Conservation (phyloP, 148 eudicot genomes). For the Fagopyrum esculentum region DNA sequence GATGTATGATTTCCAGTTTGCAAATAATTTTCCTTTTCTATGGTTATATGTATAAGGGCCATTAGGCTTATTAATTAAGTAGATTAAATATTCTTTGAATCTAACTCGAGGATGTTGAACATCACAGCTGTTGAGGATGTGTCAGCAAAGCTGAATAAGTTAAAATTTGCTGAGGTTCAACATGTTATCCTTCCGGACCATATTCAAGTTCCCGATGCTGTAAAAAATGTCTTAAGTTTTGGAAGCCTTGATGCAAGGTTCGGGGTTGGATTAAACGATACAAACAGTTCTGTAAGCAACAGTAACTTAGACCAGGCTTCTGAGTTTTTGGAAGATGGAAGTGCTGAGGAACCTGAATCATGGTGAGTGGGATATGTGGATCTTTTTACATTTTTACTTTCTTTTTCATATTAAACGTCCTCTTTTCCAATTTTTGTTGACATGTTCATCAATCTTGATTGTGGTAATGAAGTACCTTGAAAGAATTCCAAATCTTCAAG, state of each 20-base stretch:
- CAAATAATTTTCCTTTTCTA: too few relatives aligned
- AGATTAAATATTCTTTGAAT: background rate
- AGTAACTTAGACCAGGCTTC: constrained; percentile 15
- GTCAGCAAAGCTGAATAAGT: constrained; percentile 34
- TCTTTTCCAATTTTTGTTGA: background rate
- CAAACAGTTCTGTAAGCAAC: constrained; percentile 12
- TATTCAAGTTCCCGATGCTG: constrained; percentile 61
- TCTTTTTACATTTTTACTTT: background rate
- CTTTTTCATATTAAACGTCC: background rate
- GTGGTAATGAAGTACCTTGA: too few relatives aligned
- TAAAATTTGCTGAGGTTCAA: constrained; percentile 28
- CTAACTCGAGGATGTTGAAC: constrained; percentile 10
- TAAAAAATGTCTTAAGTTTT: constrained; percentile 45
- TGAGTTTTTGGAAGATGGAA: constrained; percentile 22
- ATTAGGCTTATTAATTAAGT: too few relatives aligned
- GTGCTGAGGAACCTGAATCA: constrained; percentile 22
- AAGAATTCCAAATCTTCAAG: too few relatives aligned
- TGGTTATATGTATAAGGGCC: too few relatives aligned
- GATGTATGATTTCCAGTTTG: too few relatives aligned
- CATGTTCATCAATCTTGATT: background rate
- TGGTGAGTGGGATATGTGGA: constrained; percentile 26
- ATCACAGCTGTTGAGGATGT: constrained; percentile 29
- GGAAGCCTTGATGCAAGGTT: constrained; percentile 53
- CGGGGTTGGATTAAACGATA: constrained; percentile 16
- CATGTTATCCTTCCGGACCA: constrained; percentile 64